Conservation (phyloP, 176 grass and related monocot genomes). For the Oryza nivara region DNA sequence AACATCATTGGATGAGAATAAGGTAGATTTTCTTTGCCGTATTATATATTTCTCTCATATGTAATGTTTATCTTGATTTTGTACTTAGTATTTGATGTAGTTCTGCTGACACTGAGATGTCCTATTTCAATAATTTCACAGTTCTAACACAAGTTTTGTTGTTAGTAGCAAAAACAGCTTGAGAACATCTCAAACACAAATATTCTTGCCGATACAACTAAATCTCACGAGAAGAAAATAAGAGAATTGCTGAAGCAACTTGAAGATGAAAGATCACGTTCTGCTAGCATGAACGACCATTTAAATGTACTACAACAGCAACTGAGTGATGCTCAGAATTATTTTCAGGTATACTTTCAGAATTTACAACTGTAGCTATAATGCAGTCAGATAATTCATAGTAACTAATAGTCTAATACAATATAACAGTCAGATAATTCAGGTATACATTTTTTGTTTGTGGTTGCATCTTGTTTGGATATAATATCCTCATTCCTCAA, state of each 20-base stretch:
- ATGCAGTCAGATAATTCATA: neutral
- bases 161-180: constrained; percentile 81
- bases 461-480: constrained; percentile 15
- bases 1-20: constrained; percentile 59
- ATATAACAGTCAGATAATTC: too few relatives aligned
- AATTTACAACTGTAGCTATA: constrained; percentile 4
- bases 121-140: constrained; percentile 8
- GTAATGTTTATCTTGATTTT: constrained; percentile 28
- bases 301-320: constrained; percentile 49
- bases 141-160: constrained; percentile 44
- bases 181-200: constrained; percentile 62
- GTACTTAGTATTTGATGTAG: constrained; percentile 3
- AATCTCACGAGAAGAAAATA: constrained; percentile 69
- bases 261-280: constrained; percentile 65
- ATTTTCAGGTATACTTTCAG: constrained; percentile 60
- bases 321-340: constrained; percentile 61
- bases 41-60: constrained; percentile 2
- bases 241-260: constrained; percentile 55
- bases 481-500: constrained; percentile 9
- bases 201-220: constrained; percentile 54
- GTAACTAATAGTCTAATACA: too few relatives aligned
- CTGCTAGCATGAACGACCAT: constrained; percentile 51
- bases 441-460: constrained; percentile 1
- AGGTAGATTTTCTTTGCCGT: constrained; percentile 59
- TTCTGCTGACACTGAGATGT: neutral